phyloP scores from a whole-genome alignment of 257 asterid genomes.

The Asclepias syriaca region DNA sequence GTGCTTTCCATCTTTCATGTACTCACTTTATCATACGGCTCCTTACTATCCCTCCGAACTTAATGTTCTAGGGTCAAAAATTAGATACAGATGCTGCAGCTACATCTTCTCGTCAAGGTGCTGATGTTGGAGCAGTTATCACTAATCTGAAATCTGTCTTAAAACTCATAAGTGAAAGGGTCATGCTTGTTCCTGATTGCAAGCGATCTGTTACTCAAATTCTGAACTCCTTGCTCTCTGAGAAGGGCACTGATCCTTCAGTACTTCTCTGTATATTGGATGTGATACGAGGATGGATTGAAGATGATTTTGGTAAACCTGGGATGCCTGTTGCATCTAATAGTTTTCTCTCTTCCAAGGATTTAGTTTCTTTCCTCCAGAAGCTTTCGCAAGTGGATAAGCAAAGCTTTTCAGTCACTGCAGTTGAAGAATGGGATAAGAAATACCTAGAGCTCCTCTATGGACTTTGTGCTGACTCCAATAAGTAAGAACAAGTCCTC shows the following conservation, averaged over 20 bases:
- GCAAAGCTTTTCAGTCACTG: conserved; percentile 59
- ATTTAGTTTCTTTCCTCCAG: conserved; percentile 85
- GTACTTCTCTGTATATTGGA: conserved; percentile 87
- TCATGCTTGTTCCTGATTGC: conserved; percentile 89
- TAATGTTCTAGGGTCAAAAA: conserved; percentile 66
- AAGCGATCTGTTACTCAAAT: conserved; percentile 83
- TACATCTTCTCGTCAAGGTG: conserved; percentile 96
- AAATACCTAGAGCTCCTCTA: conserved; percentile 89
- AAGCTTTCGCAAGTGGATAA: conserved; percentile 97
- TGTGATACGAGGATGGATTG: conserved; percentile 87
- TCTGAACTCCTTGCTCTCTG: conserved; percentile 76
- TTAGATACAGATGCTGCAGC: conserved; percentile 87
- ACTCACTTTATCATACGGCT: background rate
- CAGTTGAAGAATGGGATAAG: conserved; percentile 85
- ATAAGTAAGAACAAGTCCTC: conserved; percentile 46
- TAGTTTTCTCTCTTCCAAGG: conserved; percentile 74
- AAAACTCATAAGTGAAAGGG: conserved; percentile 76
- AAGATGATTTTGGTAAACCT: conserved; percentile 72
- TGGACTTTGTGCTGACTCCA: conserved; percentile 91
- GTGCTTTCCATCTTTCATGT: background rate
- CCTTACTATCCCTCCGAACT: background rate
- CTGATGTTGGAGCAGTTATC: conserved; percentile 81
- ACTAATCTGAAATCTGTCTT: conserved; percentile 76
- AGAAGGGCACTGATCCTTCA: conserved; percentile 88
- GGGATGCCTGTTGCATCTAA: conserved; percentile 61